Percentiles rank a stretch among this genome's conserved stretches.
Evolutionary conservation across 352 stramenopile genomes (phyloP).

Genomic region (Globisporangium radiosum): DNA sequence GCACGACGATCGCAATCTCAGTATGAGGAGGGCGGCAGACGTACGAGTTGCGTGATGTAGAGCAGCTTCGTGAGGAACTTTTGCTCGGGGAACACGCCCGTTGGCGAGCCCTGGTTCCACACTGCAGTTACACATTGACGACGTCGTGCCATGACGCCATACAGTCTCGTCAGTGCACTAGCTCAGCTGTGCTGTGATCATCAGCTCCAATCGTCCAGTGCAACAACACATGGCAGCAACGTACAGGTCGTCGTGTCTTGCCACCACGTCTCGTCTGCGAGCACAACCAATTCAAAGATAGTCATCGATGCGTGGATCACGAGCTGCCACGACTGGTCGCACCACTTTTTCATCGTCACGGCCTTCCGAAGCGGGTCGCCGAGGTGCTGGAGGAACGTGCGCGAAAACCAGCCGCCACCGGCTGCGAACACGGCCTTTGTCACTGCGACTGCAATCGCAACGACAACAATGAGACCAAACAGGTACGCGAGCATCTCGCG

Average conservation of each 20-base stretch:
- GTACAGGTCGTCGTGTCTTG: conserved; percentile 77
- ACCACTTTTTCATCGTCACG: conserved; percentile 86
- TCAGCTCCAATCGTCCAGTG: neutral
- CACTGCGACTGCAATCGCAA: conserved; percentile 62
- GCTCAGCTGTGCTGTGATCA: neutral
- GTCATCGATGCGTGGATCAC: conserved; percentile 81
- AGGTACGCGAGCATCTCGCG: conserved; percentile 69
- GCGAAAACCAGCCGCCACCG: conserved; percentile 64
- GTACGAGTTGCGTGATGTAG: conserved; percentile 78
- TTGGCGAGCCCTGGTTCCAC: conserved; percentile 69
- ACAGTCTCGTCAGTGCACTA: neutral
- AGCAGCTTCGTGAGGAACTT: conserved; percentile 80
- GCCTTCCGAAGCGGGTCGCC: conserved; percentile 76
- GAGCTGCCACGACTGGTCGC: conserved; percentile 85
- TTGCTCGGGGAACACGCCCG: conserved; percentile 69
- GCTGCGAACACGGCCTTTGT: conserved; percentile 65
- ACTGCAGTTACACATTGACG: conserved; percentile 20
- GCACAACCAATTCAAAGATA: conserved; percentile 76
- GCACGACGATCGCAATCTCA: neutral
- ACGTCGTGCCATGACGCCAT: no score
- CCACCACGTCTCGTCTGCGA: conserved; percentile 82
- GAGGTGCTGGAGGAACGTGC: conserved; percentile 71
- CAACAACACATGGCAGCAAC: neutral
- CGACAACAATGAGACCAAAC: conserved; percentile 47
- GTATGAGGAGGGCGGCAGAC: neutral